Evolutionary conservation across 257 asterid genomes (phyloP), one percentile per base, ranked within the genome.

Genomic region (Ophiorrhiza pumila): DNA sequence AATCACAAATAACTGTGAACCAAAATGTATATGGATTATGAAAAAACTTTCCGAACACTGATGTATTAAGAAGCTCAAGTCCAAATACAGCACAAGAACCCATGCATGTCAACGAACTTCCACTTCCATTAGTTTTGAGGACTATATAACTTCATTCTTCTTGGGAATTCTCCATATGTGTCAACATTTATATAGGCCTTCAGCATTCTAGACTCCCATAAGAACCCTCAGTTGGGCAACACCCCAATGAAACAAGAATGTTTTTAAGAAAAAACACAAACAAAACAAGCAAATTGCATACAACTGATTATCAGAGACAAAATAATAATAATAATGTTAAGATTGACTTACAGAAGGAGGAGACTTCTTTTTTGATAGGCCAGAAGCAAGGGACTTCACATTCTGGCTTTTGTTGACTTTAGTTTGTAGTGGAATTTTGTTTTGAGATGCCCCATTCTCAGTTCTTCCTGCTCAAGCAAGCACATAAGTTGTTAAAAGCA

Each of bases 301-400:
- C 15, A 29, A 14, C 9, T 32, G 46, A 56, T 46, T 29, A 18
- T 29, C 27, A 31, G 37, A 41, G 3, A 41, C 3, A 29, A 27
- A 1, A 55, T 5, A 39, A 39, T 15, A 25, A 25, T n/a, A 23
- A 39, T 15, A 25, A 25, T n/a, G 14, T 22, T n/a, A 45, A 52
- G 17, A 34, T 52, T 8, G 5, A 74, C 85, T 65, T 78, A 81
- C 82, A 35, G 69, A 46, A 49, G 64, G 41, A 25, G 59, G 32
- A 37, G 65, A 23, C 64, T 29, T 53, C 55, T 32, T 41, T n/a
- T 64, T 64, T 22, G 52, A n/a, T 22, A 23, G 8, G 34, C 41
- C 78, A n/a, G 72, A 69, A 52, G 65, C 34, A 35, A 50, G 39
- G 49, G 70, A 34, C 71, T 29, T 45, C 61, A 42, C 34, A 60